Conservation (phyloP, 2,329 filamentous ascomycete genomes). For the Colletotrichum agaves region DNA sequence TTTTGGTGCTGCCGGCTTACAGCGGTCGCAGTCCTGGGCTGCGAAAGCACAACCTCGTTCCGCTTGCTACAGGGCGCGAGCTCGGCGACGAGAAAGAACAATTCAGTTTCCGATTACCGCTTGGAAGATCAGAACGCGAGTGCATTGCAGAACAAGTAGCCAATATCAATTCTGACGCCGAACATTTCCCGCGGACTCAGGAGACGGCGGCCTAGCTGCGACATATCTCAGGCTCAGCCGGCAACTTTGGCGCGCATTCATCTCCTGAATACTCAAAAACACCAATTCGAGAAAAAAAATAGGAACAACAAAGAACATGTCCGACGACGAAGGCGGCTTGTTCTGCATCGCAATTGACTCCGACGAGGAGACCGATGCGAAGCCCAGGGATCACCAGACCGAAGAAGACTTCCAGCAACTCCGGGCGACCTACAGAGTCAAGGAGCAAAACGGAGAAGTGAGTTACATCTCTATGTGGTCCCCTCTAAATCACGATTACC, state of each 20-base stretch:
- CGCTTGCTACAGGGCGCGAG: no score
- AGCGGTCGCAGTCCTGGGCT: no score
- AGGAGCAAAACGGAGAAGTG: constrained; percentile 67
- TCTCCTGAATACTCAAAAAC: not conserved
- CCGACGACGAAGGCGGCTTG: constrained; percentile 46
- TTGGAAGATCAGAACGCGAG: no score
- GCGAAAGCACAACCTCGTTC: no score
- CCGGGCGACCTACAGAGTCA: constrained; percentile 56
- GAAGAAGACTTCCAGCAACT: constrained; percentile 62
- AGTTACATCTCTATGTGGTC: constrained; percentile 37
- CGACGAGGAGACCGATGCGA: constrained; percentile 46
- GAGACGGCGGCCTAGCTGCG: no score
- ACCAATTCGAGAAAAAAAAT: not conserved
- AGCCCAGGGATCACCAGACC: constrained; percentile 55
- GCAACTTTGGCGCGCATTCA: not conserved
- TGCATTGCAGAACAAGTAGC: no score
- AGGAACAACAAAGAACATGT: constrained; percentile 9
- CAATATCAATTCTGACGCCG: no score
- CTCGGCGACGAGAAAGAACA: no score
- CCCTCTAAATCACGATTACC: not conserved
- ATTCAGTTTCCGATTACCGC: no score
- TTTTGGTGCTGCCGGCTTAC: not conserved
- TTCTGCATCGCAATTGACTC: constrained; percentile 47
- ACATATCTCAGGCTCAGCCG: not conserved
- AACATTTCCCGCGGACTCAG: no score